phyloP scores from a whole-genome alignment of 495 filamentous ascomycete genomes.

The Symbiotaphrina buchneri region DNA sequence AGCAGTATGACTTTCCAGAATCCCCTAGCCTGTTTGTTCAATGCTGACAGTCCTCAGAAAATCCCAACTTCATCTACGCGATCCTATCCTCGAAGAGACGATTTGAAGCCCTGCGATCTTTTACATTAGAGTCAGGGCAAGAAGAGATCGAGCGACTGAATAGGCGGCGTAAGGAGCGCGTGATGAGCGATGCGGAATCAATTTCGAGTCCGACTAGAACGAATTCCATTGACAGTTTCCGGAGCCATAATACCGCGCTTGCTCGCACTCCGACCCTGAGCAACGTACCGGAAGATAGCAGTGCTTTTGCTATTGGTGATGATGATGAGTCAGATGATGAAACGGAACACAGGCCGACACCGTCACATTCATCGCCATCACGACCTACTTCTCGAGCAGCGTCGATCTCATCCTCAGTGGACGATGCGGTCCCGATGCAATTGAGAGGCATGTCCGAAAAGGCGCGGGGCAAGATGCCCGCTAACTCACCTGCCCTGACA shows the following conservation, averaged over 20 bases:
- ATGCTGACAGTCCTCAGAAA: slow-evolving; percentile 27
- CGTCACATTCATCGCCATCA: slow-evolving; percentile 48
- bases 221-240: slow-evolving; percentile 47
- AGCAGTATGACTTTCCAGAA: slow-evolving; percentile 27
- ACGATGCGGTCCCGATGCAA: slow-evolving; percentile 71
- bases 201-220: slow-evolving; percentile 20
- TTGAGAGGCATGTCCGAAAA: slow-evolving; percentile 97
- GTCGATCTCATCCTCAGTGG: slow-evolving; percentile 47
- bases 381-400: slow-evolving; percentile 44
- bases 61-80: slow-evolving; percentile 61
- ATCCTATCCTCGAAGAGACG: slow-evolving; percentile 59
- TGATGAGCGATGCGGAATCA: slow-evolving; percentile 16
- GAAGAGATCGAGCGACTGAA: slow-evolving; percentile 75
- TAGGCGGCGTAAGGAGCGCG: slow-evolving; percentile 47
- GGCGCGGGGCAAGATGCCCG: slow-evolving; percentile 91
- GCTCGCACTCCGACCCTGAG: slow-evolving; percentile 38
- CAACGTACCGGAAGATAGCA: slow-evolving; percentile 61
- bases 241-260: slow-evolving; percentile 32
- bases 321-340: slow-evolving; percentile 70
- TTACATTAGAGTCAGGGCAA: slow-evolving; percentile 88
- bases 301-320: slow-evolving; percentile 74
- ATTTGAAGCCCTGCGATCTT: slow-evolving; percentile 73
- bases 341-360: slow-evolving; percentile 38
- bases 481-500: slow-evolving; percentile 36
- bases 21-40: slow-evolving; percentile 1